phyloP scores from a whole-genome alignment of 2,329 filamentous ascomycete species.

The Didymella sp. region DNA sequence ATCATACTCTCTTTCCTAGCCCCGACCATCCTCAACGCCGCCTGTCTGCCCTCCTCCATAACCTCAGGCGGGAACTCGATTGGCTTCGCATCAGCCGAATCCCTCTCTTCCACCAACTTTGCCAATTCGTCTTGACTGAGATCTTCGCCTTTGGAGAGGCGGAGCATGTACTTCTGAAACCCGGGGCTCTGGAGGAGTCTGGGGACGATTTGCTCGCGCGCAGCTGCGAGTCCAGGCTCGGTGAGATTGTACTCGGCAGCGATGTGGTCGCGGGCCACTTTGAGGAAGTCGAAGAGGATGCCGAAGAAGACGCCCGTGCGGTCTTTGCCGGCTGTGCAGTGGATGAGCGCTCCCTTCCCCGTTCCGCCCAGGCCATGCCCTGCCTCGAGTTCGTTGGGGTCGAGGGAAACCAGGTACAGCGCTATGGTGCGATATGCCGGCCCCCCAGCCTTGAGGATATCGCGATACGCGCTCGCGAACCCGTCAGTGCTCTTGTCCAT shows the following conservation, averaged over 20 bases:
- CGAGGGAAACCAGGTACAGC: slow-evolving; percentile 58
- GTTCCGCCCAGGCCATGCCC: neutral
- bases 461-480: slow-evolving; percentile 68
- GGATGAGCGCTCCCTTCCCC: slow-evolving; percentile 65
- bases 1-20: slow-evolving; percentile 60
- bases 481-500: slow-evolving; percentile 62
- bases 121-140: slow-evolving; percentile 59
- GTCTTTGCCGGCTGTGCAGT: slow-evolving; percentile 81
- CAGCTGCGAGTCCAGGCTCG: slow-evolving; percentile 62
- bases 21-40: slow-evolving; percentile 47
- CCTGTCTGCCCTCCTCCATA: slow-evolving; percentile 32
- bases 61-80: slow-evolving; percentile 52
- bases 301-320: slow-evolving; percentile 75
- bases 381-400: slow-evolving; percentile 4
- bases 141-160: slow-evolving; percentile 18
- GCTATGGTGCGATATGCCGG: slow-evolving; percentile 67
- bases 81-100: slow-evolving; percentile 28
- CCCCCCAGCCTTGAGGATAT: slow-evolving; percentile 64
- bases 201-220: slow-evolving; percentile 57
- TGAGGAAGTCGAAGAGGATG: slow-evolving; percentile 68
- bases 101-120: slow-evolving; percentile 48
- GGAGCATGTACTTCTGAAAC: slow-evolving; percentile 35
- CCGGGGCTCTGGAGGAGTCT: slow-evolving; percentile 53
- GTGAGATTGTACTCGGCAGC: slow-evolving; percentile 74
- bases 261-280: slow-evolving; percentile 63